phyloP scores from a whole-genome alignment of 495 filamentous ascomycete species.

The Patellaria atrata region DNA sequence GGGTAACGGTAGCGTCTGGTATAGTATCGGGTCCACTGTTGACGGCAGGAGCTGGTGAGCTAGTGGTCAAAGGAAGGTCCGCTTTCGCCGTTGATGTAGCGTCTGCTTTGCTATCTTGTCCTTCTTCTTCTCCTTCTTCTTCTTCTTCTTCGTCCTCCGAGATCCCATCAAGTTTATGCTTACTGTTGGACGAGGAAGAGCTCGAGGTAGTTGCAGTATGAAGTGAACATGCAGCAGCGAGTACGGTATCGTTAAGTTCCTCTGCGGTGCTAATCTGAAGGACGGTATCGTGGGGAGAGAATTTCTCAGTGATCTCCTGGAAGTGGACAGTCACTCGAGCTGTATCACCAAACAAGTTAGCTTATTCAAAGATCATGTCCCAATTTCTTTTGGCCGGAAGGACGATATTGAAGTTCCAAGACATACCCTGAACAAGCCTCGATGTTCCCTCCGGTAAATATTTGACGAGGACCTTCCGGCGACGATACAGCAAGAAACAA shows the following conservation, averaged over 20 bases:
- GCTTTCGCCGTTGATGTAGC: constrained; percentile 4
- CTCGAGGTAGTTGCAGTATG: constrained; percentile 81
- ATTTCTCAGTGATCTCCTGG: constrained; percentile 67
- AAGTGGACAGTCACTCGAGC: constrained; percentile 93
- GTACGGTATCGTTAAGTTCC: constrained; percentile 72
- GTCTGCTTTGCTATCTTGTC: constrained; percentile 25
- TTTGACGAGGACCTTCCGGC: constrained; percentile 81
- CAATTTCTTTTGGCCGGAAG: background rate
- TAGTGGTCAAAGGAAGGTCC: constrained; percentile 6
- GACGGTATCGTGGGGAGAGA: constrained; percentile 73
- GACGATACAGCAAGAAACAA: constrained; percentile 79
- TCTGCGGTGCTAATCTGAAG: constrained; percentile 57
- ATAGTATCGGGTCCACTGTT: background rate
- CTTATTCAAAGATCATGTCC: no score
- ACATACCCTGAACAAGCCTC: constrained; percentile 73
- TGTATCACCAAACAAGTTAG: constrained; percentile 26
- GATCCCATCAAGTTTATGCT: constrained; percentile 69
- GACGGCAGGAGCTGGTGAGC: constrained; percentile 8
- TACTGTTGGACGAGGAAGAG: constrained; percentile 70
- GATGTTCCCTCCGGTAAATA: constrained; percentile 85
- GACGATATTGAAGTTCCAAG: constrained; percentile 1
- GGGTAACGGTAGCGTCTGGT: background rate
- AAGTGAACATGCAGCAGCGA: constrained; percentile 77
- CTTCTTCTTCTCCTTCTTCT: constrained; percentile 52
- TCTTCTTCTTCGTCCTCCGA: constrained; percentile 67